Base-by-base conservation (phyloP, 2,329 filamentous ascomycete genomes). In the Nigrograna mackinnonii region DNA sequence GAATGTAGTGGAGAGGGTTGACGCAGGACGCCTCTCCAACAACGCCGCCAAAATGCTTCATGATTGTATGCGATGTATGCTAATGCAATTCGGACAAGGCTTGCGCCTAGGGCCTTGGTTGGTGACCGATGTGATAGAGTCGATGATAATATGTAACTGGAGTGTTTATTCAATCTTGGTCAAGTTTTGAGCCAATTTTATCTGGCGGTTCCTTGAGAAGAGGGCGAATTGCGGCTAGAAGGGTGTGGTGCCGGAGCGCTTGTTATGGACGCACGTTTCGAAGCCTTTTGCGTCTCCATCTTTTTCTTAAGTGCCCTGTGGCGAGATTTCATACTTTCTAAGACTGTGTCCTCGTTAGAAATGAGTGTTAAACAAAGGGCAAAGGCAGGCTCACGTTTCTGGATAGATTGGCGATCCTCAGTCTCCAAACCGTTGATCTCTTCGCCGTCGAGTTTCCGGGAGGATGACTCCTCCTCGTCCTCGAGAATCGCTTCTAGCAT, bases 401-500 rank as follows among this genome's bases (percentile, higher is more conserved):
- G 75, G 40, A 91, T 84, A 39, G 84, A 81, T 57, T 86, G 80
- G 58, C 87, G 81, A 66, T 91, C 87, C 52, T 90, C 87, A 44
- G 75, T 74, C 66, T 88, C 84, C 52, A 80, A 69, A 7, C 78
- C 78, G 53, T 77, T 75, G 41, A 79, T 72, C 18, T 74, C 72
- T 16, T 75, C 75, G 71, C 79, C 70, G 9, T 69, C 60, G 35
- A 66, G 64, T 37, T 67, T 70, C 30, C 58, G 58, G 76, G 78
- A 50, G 68, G 78, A 56, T 7, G 70, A 69, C 46, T 78, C 73
- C 37, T 84, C 90, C 46, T 95, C 91, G 35, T 80, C 86, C 57
- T 99, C 94, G 43, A 99, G 73, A 3, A 99, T 89, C 13, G 92
- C 94, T 71, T 99, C 92, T 12, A 97, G 79, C 87, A 99, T 94